These are phyloP conservation scores for Magnusiomyces suaveolens DNA, from an alignment of 1,139 yeast species.

Conservation along the genomic window DNA sequence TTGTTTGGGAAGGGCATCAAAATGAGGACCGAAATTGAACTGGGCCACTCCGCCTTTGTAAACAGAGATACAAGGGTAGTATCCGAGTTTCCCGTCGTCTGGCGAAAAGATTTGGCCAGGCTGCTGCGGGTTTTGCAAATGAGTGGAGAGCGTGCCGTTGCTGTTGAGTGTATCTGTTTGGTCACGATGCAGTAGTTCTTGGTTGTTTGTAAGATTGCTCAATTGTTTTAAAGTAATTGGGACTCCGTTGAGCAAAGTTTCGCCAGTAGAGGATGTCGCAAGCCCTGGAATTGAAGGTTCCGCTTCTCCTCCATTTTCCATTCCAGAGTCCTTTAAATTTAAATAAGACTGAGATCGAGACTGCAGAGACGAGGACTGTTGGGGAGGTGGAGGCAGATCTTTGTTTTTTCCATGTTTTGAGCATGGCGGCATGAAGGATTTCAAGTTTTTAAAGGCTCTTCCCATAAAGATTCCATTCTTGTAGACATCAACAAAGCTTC, in stretches of 20 bases:
- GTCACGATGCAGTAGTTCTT: not conserved
- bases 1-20: conserved; percentile 37
- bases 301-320: no score
- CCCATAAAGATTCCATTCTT: conserved; percentile 69
- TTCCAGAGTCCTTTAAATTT: no score
- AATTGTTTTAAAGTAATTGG: not conserved
- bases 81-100: conserved; percentile 82
- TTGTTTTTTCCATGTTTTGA: conserved; percentile 30
- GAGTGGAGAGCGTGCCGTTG: not conserved
- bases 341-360: no score
- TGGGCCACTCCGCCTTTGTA: conserved; percentile 71
- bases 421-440: conserved; percentile 71
- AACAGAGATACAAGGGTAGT: conserved; percentile 82
- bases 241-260: not conserved
- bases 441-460: conserved; percentile 54
- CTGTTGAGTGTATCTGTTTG: conserved; percentile 31
- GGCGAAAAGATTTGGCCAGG: conserved; percentile 8
- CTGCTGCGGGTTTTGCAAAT: not conserved
- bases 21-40: conserved; percentile 61
- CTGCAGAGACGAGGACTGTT: not conserved
- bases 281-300: not conserved
- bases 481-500: conserved; percentile 54
- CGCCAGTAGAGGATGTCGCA: not conserved
- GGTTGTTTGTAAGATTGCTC: not conserved
- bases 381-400: conserved; percentile 2